Evolutionary conservation across 2,329 filamentous ascomycete genomes (phyloP).

Genomic region (Verticillium alfalfae): DNA sequence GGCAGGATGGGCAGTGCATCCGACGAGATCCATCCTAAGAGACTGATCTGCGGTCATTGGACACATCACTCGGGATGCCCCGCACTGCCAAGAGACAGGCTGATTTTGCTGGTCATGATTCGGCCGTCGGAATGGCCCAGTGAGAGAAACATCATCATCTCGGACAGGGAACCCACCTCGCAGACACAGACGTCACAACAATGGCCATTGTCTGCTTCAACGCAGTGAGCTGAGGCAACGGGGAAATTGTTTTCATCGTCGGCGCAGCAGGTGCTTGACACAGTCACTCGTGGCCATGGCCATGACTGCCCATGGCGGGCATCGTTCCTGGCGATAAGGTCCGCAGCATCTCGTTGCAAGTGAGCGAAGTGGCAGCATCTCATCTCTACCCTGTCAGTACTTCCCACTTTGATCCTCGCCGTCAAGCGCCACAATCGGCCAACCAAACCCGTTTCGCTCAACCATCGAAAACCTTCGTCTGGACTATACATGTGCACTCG

Average conservation of each 20-base stretch:
- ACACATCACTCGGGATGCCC: not conserved
- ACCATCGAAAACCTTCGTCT: not conserved
- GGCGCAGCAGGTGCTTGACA: no score
- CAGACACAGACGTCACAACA: not conserved
- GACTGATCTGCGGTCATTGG: constrained; percentile 3
- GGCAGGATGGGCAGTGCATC: not conserved
- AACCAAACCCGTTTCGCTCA: not conserved
- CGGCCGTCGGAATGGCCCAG: not conserved
- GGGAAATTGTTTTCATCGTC: no score
- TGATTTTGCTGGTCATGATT: constrained; percentile 8
- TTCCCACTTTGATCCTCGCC: not conserved
- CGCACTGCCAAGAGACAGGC: constrained; percentile 6
- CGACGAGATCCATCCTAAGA: not conserved
- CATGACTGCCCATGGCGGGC: no score
- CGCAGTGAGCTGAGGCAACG: no score
- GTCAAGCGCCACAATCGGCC: not conserved
- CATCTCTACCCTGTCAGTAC: not conserved
- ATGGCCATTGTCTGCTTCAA: no score
- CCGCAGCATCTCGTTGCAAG: not conserved
- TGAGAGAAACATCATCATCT: not conserved
- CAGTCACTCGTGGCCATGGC: no score
- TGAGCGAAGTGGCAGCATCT: not conserved
- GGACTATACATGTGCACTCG: not conserved
- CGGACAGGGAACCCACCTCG: not conserved
- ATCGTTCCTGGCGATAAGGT: not conserved